phyloP scores from a whole-genome alignment of 768 basidiomycete species.

The Mycena galericulata region DNA sequence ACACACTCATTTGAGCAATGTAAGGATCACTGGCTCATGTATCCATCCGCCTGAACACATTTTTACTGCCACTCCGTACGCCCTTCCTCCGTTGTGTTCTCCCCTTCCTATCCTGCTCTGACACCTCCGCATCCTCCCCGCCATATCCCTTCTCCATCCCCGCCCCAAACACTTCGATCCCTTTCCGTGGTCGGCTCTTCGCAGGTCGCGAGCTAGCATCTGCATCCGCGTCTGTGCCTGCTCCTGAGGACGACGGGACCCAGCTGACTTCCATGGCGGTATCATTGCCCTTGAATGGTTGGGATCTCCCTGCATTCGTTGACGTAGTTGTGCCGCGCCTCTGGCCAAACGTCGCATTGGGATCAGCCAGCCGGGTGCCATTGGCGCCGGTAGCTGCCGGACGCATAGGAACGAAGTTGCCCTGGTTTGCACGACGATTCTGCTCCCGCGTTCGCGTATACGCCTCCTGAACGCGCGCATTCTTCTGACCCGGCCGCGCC shows the following conservation, averaged over 20 bases:
- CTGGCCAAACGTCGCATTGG: slow-evolving; percentile 77
- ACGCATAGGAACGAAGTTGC: slow-evolving; percentile 77
- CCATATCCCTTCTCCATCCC: slow-evolving; percentile 88
- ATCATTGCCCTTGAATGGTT: slow-evolving; percentile 30
- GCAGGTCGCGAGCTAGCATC: slow-evolving; percentile 48
- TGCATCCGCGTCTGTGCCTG: slow-evolving; percentile 38
- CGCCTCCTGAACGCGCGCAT: slow-evolving; percentile 59
- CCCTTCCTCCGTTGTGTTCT: slow-evolving; percentile 82
- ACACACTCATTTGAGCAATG: slow-evolving; percentile 12
- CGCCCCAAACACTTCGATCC: slow-evolving; percentile 85
- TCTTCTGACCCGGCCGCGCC: slow-evolving; percentile 60
- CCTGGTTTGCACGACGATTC: slow-evolving; percentile 59
- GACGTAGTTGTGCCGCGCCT: slow-evolving; percentile 55
- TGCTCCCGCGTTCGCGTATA: slow-evolving; percentile 55
- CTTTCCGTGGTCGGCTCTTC: slow-evolving; percentile 60
- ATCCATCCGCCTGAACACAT: slow-evolving; percentile 63
- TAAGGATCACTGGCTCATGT: background rate
- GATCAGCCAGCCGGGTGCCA: slow-evolving; percentile 49
- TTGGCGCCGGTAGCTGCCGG: slow-evolving; percentile 49
- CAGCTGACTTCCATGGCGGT: slow-evolving; percentile 83
- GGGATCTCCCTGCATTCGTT: slow-evolving; percentile 31
- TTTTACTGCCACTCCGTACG: slow-evolving; percentile 91
- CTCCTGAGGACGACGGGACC: slow-evolving; percentile 66
- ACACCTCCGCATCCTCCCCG: slow-evolving; percentile 59
- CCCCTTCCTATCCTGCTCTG: slow-evolving; percentile 80